Base-by-base conservation (phyloP, 148 eudicot species). In the Amaranthus cruentus region DNA sequence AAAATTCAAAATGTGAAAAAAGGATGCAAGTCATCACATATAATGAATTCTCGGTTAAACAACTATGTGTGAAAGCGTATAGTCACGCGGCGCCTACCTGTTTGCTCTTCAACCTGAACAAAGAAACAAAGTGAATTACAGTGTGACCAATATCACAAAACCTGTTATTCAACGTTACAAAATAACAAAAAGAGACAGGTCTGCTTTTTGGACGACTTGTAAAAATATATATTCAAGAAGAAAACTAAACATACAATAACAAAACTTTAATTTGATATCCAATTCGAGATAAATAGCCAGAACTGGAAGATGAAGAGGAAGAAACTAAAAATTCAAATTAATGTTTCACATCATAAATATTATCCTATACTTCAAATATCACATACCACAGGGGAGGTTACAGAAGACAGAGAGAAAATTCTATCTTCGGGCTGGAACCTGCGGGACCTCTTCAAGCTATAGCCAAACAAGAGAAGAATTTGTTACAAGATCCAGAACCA, bases 381-480 rank as follows among this genome's bases (percentile, higher is more conserved):
- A 75, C 87, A 43, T 88, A 91, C 97, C 81, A 89, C 92, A 64
- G 94, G 97, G 47, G 97, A 89, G 60, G 90, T 88, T 76, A 88
- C 85, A 8, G 97, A 91, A 65, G 97, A 91, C 71, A 91, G 77
- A 48, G 95, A 91, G 76, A 89, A 91, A 44, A 91, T 78, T 79
- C 97, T 89, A 81, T 90, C 96, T 83, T 91, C 95, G 54, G 85
- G 88, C 84, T 89, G 97, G 72, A 91, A 88, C 85, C 88, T 91
- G 78, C 88, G 88, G 49, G 95, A 85, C 69, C 92, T 83, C 81
- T 91, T 91, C 59, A 87, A 73, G 83, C 97, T 91, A 88, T 73
- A 77, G 48, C 56, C 60, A 76, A 69, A 71, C 59, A 60, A 28
- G 49, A 21, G 56, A 21, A 67, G 38, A 58, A 2, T 10, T 0